Percentiles rank a stretch among this genome's conserved stretches.
These are phyloP conservation scores for Leishmania guyanensis DNA, from an alignment of 208 protist genomes.

Conservation along the genomic window DNA sequence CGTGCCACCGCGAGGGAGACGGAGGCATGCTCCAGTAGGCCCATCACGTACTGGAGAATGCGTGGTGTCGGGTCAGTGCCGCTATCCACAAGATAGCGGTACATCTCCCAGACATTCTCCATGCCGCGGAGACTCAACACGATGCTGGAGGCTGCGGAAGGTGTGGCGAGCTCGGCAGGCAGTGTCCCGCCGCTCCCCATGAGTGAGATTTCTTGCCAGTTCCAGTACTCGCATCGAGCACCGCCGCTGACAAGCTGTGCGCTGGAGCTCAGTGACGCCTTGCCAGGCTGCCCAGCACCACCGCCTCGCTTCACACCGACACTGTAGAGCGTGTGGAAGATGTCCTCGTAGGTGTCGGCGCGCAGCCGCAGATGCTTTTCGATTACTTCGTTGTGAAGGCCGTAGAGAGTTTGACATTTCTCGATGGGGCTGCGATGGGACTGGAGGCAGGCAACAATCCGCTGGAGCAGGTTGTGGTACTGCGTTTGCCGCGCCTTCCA, in stretches of 20 bases:
- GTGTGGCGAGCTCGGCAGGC: conserved; percentile 46
- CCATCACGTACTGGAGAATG: conserved; percentile 78
- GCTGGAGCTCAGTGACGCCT: conserved; percentile 13
- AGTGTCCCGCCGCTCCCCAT: conserved; percentile 21
- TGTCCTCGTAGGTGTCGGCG: conserved; percentile 82
- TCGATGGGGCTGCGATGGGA: conserved; percentile 69
- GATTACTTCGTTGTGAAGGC: conserved; percentile 70
- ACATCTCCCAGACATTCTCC: conserved; percentile 67
- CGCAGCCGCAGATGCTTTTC: conserved; percentile 64
- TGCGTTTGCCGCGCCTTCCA: conserved; percentile 62
- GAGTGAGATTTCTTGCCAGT: background rate
- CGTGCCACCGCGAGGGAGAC: conserved; percentile 22
- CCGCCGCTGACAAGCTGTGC: conserved; percentile 12
- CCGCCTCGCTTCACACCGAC: conserved; percentile 35
- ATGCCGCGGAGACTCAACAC: conserved; percentile 41
- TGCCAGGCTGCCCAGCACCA: conserved; percentile 19
- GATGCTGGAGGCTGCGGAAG: conserved; percentile 39
- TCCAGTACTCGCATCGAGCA: conserved; percentile 9
- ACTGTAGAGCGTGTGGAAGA: conserved; percentile 75
- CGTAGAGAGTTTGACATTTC: conserved; percentile 60
- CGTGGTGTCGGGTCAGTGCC: conserved; percentile 75
- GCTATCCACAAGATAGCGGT: conserved; percentile 85
- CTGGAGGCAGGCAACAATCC: conserved; percentile 62
- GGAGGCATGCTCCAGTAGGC: conserved; percentile 53
- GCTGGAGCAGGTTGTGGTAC: conserved; percentile 57